Evolutionary conservation across 2,329 filamentous ascomycete species (phyloP).

Genomic region (Orbilia oligospora): DNA sequence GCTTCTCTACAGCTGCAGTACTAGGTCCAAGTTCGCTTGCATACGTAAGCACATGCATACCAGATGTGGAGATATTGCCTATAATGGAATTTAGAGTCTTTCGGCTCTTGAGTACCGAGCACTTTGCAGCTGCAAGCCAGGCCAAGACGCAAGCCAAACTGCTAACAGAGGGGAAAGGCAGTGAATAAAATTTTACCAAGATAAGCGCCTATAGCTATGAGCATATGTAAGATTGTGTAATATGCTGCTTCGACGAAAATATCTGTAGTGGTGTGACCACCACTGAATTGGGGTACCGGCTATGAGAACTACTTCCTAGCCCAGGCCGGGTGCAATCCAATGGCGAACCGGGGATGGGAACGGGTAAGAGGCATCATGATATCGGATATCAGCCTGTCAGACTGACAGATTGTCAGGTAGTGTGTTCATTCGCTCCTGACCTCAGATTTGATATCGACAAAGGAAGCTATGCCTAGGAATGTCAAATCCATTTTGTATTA

Average conservation of each 20-base stretch:
- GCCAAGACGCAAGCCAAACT: constrained; percentile 6
- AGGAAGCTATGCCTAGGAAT: background rate
- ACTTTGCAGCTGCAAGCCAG: background rate
- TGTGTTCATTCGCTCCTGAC: background rate
- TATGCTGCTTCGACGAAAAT: constrained; percentile 1
- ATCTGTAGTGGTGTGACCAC: background rate
- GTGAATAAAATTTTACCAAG: background rate
- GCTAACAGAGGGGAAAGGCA: background rate
- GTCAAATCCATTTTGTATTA: background rate
- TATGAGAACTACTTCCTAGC: no score
- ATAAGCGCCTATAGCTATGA: constrained; percentile 8
- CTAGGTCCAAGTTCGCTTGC: constrained; percentile 1
- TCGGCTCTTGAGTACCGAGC: constrained; percentile 6
- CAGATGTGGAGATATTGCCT: constrained; percentile 14
- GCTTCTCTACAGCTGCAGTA: no score
- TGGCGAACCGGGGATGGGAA: background rate
- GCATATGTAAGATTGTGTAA: constrained; percentile 10
- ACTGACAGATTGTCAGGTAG: background rate
- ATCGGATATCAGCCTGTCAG: background rate
- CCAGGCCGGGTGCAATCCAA: background rate
- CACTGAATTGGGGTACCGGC: no score
- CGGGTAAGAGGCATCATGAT: background rate
- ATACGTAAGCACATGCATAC: constrained; percentile 18
- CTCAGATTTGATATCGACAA: background rate
- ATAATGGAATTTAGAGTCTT: constrained; percentile 1